phyloP scores from a whole-genome alignment of 345 rosid species.

The Gossypioides kirkii region DNA sequence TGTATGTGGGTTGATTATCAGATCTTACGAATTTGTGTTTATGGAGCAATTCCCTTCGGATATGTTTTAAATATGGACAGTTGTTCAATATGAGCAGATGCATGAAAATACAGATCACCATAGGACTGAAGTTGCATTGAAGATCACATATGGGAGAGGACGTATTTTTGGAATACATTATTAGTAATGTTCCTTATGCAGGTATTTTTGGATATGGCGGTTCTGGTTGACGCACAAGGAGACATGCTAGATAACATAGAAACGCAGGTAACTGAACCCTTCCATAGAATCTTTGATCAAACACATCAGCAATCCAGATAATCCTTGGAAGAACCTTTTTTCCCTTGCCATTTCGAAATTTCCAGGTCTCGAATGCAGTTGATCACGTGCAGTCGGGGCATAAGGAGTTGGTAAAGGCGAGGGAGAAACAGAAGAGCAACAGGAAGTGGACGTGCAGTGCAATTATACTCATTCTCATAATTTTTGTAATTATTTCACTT shows the following conservation, averaged over 20 bases:
- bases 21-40: neutral
- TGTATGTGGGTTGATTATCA: neutral
- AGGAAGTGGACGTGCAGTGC: constrained; percentile 95
- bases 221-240: constrained; percentile 88
- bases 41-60: neutral
- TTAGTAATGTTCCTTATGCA: constrained; percentile 27
- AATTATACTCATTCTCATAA: constrained; percentile 68
- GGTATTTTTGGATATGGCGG: constrained; percentile 95
- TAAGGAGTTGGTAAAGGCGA: constrained; percentile 61
- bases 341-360: neutral
- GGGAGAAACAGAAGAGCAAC: constrained; percentile 64
- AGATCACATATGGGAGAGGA: neutral
- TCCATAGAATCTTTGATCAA: neutral
- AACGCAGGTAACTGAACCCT: constrained; percentile 50
- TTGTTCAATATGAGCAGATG: constrained; percentile 1
- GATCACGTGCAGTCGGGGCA: constrained; percentile 92
- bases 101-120: constrained; percentile 7
- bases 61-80: constrained; percentile 4
- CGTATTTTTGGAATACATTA: neutral
- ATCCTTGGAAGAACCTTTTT: neutral
- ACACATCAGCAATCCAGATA: neutral
- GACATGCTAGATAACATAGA: constrained; percentile 93
- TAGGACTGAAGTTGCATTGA: neutral
- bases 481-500: constrained; percentile 53
- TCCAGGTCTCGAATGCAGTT: constrained; percentile 81